phyloP scores from a whole-genome alignment of 2,329 filamentous ascomycete genomes.

The Fusarium setosum region DNA sequence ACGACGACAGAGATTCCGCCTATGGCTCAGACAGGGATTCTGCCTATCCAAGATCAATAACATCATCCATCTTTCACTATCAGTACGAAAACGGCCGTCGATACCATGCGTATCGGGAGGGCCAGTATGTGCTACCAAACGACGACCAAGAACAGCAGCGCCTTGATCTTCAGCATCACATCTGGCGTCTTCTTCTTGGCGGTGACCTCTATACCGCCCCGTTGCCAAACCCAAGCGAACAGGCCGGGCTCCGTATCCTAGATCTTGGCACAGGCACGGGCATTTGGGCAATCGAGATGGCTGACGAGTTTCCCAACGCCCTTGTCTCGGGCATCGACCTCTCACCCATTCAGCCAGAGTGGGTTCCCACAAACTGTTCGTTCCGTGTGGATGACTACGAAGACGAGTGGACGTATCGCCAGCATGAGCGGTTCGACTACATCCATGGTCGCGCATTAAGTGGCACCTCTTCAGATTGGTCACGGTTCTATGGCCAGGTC shows the following conservation, averaged over 20 bases:
- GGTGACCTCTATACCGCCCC: slow-evolving; percentile 43
- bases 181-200: slow-evolving; percentile 43
- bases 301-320: slow-evolving; percentile 55
- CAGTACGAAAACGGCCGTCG: slow-evolving; percentile 46
- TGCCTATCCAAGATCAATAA: slow-evolving; percentile 49
- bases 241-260: slow-evolving; percentile 55
- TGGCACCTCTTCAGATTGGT: slow-evolving; percentile 48
- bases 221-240: slow-evolving; percentile 30
- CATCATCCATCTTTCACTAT: slow-evolving; percentile 58
- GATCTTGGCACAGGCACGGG: slow-evolving; percentile 72
- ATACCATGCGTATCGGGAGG: slow-evolving; percentile 49
- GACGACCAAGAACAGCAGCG: slow-evolving; percentile 51
- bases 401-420: slow-evolving; percentile 52
- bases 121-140: slow-evolving; percentile 45
- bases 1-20: slow-evolving; percentile 47
- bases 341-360: slow-evolving; percentile 65
- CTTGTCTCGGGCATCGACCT: slow-evolving; percentile 63
- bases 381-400: slow-evolving; percentile 76
- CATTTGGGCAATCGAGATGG: slow-evolving; percentile 70
- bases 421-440: slow-evolving; percentile 49
- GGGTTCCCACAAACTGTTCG: slow-evolving; percentile 70
- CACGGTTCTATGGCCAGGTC: slow-evolving; percentile 45
- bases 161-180: slow-evolving; percentile 51
- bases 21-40: slow-evolving; percentile 48
- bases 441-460: slow-evolving; percentile 51